Base-by-base conservation (phyloP, 2,329 filamentous ascomycete genomes). In the Colletotrichum phormii region DNA sequence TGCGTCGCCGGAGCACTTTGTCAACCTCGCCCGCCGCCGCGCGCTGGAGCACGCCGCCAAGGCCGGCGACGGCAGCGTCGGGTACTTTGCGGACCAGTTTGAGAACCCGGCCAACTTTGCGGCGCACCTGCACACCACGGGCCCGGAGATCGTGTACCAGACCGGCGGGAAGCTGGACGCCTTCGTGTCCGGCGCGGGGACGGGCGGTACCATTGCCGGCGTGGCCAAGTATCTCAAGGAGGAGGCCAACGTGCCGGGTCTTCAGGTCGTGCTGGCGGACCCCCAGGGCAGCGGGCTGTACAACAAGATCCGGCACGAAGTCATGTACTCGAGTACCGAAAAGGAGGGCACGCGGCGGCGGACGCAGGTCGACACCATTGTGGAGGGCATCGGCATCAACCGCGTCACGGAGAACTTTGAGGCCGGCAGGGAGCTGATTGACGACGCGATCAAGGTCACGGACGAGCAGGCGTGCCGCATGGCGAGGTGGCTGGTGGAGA, bases 81-180 rank as follows among this genome's bases (percentile, higher is more conserved):
- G 97, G 26, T 95, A 97, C 83, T 99, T 98, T 80, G 95, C 96
- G 0, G 94, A 99, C 81, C 97, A 99, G 80, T 99, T 99, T 80
- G 97, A 99, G 84, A 96, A 93, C 31, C 86, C 90, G 63, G 94
- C 95, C 37, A 99, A 99, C 83, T 98, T 93, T 89, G 87, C 89
- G 58, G 95, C 97, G 1, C 97, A 99, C 84, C 91, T 92, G 77
- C 86, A 88, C 24, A 90, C 91, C 15, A 99, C 97, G 0, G 97
- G 97, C 0, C 97, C 96, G 0, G 97, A 99, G 84, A 97, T 99
- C 76, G 93, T 90, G 78, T 84, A 86, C 0, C 97, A 99, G 84
- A 94, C 93, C 6, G 88, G 86, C 29, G 94, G 94, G 0, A 82
- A 82, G 8, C 79, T 98, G 1, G 94, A 97, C 80, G 96, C 95